phyloP scores from a whole-genome alignment of 805 yeast genomes.

The Starmerella geochares region DNA sequence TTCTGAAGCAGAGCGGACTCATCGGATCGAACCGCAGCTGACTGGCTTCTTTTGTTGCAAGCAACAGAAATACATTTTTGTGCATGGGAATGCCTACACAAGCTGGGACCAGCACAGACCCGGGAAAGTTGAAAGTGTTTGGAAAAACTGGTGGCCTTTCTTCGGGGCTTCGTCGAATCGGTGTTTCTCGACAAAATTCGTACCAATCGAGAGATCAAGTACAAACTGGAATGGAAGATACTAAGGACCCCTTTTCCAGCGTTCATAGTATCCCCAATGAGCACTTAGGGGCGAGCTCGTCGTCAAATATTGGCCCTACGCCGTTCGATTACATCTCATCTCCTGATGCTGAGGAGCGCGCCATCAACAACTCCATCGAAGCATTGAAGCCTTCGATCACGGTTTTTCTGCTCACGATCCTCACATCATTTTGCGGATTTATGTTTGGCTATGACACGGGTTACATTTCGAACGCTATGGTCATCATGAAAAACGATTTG shows the following conservation, averaged over 20 bases:
- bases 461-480: slow-evolving; percentile 86
- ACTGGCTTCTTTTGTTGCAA: too few relatives aligned
- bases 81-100: not conserved
- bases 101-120: not conserved
- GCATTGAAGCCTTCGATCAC: slow-evolving; percentile 37
- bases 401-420: slow-evolving; percentile 56
- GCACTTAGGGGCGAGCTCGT: slow-evolving; percentile 1
- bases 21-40: too few relatives aligned
- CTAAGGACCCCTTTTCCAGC: not conserved
- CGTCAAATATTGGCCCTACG: slow-evolving; percentile 4
- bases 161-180: slow-evolving; percentile 9
- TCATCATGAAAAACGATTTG: slow-evolving; percentile 65
- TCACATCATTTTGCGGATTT: slow-evolving; percentile 83
- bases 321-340: not conserved
- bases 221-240: not conserved
- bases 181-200: slow-evolving; percentile 11
- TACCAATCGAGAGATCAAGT: not conserved
- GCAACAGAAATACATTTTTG: not conserved
- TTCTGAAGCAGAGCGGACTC: too few relatives aligned
- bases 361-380: slow-evolving; percentile 28
- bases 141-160: not conserved
- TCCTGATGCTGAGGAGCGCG: slow-evolving; percentile 10
- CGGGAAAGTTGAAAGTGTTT: not conserved
- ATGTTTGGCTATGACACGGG: slow-evolving; percentile 98
- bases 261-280: slow-evolving; percentile 5